Evolutionary conservation across 352 stramenopile genomes (phyloP).

Genomic region (Globisporangium abappressorium): DNA sequence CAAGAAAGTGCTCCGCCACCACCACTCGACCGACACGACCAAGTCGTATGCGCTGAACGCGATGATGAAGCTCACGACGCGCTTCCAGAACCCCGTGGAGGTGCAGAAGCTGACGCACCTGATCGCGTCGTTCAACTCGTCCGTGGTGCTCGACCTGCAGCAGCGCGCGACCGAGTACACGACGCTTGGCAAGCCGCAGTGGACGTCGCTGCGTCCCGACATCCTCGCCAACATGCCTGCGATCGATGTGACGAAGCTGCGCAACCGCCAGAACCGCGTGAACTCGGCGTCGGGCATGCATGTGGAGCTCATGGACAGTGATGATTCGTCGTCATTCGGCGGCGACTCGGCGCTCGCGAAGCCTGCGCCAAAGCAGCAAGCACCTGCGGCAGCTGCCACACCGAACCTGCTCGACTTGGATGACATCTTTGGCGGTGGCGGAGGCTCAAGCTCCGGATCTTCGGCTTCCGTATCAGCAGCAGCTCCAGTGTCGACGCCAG

Average conservation of each 20-base stretch:
- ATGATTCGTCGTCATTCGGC: slow-evolving; percentile 5
- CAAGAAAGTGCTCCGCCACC: slow-evolving; percentile 75
- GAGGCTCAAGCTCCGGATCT: slow-evolving; percentile 15
- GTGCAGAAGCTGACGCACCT: slow-evolving; percentile 79
- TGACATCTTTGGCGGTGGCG: slow-evolving; percentile 91
- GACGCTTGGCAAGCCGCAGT: slow-evolving; percentile 80
- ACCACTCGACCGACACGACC: slow-evolving; percentile 79
- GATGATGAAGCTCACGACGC: slow-evolving; percentile 95
- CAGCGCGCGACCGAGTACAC: slow-evolving; percentile 95
- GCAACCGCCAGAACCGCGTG: slow-evolving; percentile 56
- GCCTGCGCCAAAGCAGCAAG: slow-evolving; percentile 11
- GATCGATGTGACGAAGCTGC: slow-evolving; percentile 88
- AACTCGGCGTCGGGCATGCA: slow-evolving; percentile 30
- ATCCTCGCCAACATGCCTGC: slow-evolving; percentile 93
- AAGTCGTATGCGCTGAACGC: slow-evolving; percentile 85
- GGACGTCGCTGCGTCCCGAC: slow-evolving; percentile 73
- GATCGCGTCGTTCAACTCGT: slow-evolving; percentile 89
- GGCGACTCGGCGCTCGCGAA: slow-evolving; percentile 17
- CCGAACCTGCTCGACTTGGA: slow-evolving; percentile 93
- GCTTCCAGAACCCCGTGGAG: slow-evolving; percentile 77
- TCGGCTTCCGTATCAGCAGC: slow-evolving; percentile 27
- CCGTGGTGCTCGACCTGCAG: slow-evolving; percentile 95
- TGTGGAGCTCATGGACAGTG: slow-evolving; percentile 85
- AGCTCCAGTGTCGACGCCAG: slow-evolving; percentile 16
- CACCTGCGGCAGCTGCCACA: slow-evolving; percentile 13